Evolutionary conservation across 305 asterid genomes (phyloP), one percentile per base, ranked within the genome.

Genomic region (Withania somnifera): DNA sequence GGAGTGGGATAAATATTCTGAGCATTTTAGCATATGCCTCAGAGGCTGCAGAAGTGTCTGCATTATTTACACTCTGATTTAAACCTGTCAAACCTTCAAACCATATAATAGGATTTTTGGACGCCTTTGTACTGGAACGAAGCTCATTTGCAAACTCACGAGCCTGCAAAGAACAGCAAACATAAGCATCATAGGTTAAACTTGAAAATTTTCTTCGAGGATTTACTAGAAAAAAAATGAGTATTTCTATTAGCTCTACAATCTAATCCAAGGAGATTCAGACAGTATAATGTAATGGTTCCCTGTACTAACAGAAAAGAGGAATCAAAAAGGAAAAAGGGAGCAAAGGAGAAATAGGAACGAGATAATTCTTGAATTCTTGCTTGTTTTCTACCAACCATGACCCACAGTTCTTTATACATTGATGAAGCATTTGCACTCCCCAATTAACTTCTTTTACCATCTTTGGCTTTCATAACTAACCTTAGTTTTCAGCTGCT

Each of bases 111-210:
- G 98, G 97, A 90, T 89, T 92, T 88, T 91, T 89, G 73, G 99
- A 89, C 84, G 96, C 97, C 89, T 97, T 97, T 63, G 98, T 93
- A 88, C 98, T 90, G 56, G 96, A 94, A 86, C 99, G 98, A 80
- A 97, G 99, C 88, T 97, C 99, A 86, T 93, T 95, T 80, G 99
- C 97, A 89, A 93, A 97, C 82, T 97, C 99, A 82, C 98, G 99
- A 83, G 99, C 98, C 99, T 97, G 92, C 64, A 38, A 83, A 79
- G 34, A 86, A 58, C 82, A 84, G n/a, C 3, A 77, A 13, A 73
- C 79, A 73, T 73, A 47, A 73, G 60, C 42, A 73, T 66, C 76
- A 66, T n/a, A 66, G 19, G 42, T n/a, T 36, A 34, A 66, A 66
- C 76, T 66, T 34, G 76, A n/a, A 36, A 9, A 66, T 34, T 34